Evolutionary conservation across 805 yeast species (phyloP).

Genomic region (Ascoidea asiatica): DNA sequence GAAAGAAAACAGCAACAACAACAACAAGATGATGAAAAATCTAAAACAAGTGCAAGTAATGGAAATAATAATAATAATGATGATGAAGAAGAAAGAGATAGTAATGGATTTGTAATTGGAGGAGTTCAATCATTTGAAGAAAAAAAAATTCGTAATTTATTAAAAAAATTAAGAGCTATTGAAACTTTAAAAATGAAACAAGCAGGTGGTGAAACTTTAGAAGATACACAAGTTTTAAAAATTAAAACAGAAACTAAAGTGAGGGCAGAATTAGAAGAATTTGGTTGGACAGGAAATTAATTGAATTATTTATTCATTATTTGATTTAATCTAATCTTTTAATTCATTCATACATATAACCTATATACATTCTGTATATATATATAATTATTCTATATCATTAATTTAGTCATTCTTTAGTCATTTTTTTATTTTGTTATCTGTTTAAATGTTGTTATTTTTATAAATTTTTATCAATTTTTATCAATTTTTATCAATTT

Average conservation of each 20-base stretch:
- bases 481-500: neutral
- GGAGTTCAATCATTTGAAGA: slow-evolving; percentile 70
- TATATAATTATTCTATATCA: no score
- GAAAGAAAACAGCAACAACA: slow-evolving; percentile 30
- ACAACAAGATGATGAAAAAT: slow-evolving; percentile 2
- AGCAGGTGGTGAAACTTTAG: slow-evolving; percentile 71
- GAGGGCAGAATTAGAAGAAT: slow-evolving; percentile 52
- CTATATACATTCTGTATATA: no score
- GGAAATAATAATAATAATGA: slow-evolving; percentile 12
- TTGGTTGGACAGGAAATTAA: slow-evolving; percentile 53
- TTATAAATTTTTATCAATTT: no score
- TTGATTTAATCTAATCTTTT: no score
- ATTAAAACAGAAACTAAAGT: slow-evolving; percentile 78
- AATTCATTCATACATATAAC: no score
- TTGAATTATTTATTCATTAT: neutral
- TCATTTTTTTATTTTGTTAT: no score
- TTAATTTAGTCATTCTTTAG: no score
- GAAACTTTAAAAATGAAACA: slow-evolving; percentile 79
- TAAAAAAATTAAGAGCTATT: slow-evolving; percentile 93
- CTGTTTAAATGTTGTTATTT: no score
- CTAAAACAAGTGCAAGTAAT: neutral
- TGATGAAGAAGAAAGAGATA: slow-evolving; percentile 10
- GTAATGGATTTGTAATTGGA: slow-evolving; percentile 35
- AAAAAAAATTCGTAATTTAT: slow-evolving; percentile 78
- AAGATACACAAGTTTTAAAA: slow-evolving; percentile 85